Conservation (phyloP, 306 rosid genomes). For the Cyamopsis tetragonoloba region DNA sequence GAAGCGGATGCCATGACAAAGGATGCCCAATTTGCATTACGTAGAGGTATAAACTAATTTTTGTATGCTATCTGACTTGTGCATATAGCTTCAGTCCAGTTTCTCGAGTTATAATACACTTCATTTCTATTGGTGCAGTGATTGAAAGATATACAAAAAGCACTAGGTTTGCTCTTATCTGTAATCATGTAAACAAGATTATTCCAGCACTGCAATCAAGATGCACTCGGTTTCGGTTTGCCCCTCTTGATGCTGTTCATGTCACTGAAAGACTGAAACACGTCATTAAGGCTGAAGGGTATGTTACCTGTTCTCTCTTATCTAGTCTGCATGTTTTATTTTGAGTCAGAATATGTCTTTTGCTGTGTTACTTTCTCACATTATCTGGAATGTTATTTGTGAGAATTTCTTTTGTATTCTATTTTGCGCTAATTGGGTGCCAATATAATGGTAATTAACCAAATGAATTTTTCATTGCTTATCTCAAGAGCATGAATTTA, state of each 20-base stretch:
- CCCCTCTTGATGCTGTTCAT: constrained; percentile 88
- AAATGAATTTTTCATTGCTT: background rate
- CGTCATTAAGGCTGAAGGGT: constrained; percentile 82
- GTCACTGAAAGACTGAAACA: constrained; percentile 79
- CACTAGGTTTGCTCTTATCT: constrained; percentile 85
- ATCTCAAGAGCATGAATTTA: background rate
- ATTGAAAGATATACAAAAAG: constrained; percentile 89
- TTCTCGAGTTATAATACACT: background rate
- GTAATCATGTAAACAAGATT: constrained; percentile 96
- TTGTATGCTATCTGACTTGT: background rate
- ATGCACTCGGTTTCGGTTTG: constrained; percentile 95
- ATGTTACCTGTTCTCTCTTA: constrained; percentile 11
- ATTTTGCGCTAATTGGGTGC: background rate
- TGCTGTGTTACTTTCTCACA: background rate
- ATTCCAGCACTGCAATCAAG: constrained; percentile 93
- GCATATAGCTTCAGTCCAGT: background rate
- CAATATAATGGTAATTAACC: background rate
- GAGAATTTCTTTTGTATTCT: background rate
- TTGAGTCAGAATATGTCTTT: background rate
- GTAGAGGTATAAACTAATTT: constrained; percentile 60
- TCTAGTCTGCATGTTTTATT: background rate
- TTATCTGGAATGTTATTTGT: background rate
- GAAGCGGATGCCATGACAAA: constrained; percentile 99
- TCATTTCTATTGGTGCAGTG: constrained; percentile 48
- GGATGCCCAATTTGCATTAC: constrained; percentile 94